phyloP scores from a whole-genome alignment of 495 filamentous ascomycete species.

The Penicillium chermesinum region DNA sequence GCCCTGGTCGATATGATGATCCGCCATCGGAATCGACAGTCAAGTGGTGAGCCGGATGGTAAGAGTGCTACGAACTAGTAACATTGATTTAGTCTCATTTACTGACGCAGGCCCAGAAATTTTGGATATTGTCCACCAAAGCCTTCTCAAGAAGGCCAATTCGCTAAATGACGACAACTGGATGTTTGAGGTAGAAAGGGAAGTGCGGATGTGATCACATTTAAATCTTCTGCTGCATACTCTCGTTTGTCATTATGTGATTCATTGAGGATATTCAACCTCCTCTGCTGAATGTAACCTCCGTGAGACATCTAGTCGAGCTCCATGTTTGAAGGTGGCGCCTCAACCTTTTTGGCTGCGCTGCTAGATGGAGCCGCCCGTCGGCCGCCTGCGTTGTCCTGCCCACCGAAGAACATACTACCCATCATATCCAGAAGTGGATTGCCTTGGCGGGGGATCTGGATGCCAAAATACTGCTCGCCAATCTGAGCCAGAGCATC shows the following conservation, averaged over 20 bases:
- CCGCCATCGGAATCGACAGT: conserved; percentile 57
- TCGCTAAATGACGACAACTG: conserved; percentile 79
- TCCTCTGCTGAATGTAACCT: not conserved
- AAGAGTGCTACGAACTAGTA: conserved; percentile 12
- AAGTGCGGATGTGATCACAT: not conserved
- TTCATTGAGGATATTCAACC: conserved; percentile 11
- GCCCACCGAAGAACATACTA: conserved; percentile 72
- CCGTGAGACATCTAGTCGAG: conserved; percentile 47
- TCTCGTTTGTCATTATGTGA: conserved; percentile 19
- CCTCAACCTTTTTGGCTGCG: conserved; percentile 43
- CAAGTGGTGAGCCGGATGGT: conserved; percentile 64
- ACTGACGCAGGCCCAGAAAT: conserved; percentile 48
- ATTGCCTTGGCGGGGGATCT: conserved; percentile 79
- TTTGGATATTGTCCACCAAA: conserved; percentile 65
- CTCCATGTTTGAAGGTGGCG: conserved; percentile 47
- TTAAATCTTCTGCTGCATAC: not conserved
- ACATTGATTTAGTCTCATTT: not conserved
- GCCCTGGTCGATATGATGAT: conserved; percentile 48
- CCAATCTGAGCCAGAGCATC: conserved; percentile 81
- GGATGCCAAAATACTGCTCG: conserved; percentile 97
- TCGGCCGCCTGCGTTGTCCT: conserved; percentile 40
- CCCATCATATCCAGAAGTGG: conserved; percentile 98
- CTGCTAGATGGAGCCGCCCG: conserved; percentile 28
- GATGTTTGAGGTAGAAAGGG: conserved; percentile 78
- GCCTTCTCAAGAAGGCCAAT: conserved; percentile 63